phyloP scores from a whole-genome alignment of 768 basidiomycete genomes.

The Boletus speciosus region DNA sequence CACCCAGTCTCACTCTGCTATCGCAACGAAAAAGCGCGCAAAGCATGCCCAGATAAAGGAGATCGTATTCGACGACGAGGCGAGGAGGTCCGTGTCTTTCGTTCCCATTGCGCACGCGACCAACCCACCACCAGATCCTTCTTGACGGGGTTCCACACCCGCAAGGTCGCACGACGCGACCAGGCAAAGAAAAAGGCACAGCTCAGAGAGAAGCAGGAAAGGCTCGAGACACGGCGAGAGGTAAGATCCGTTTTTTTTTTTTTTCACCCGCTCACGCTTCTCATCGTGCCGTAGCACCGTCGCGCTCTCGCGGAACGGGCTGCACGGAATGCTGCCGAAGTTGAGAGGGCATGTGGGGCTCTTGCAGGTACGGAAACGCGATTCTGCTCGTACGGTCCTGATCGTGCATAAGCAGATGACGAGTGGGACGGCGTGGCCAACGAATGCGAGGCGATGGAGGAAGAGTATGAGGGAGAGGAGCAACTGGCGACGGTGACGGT shows the following conservation, averaged over 20 bases:
- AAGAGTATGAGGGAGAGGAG: constrained; percentile 82
- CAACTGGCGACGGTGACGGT: constrained; percentile 87
- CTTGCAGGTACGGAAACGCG: constrained; percentile 36
- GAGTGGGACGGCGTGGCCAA: constrained; percentile 47
- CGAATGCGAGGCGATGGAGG: constrained; percentile 42
- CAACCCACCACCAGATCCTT: constrained; percentile 58
- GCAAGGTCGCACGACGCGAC: constrained; percentile 82
- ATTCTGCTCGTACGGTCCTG: constrained; percentile 3
- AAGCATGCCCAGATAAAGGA: constrained; percentile 70
- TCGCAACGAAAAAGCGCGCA: constrained; percentile 65
- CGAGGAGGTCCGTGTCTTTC: constrained; percentile 53
- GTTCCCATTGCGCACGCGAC: constrained; percentile 18
- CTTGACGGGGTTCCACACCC: constrained; percentile 90
- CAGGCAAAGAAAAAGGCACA: constrained; percentile 69
- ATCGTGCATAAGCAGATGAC: constrained; percentile 17
- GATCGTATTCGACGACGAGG: constrained; percentile 83
- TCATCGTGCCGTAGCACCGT: constrained; percentile 55
- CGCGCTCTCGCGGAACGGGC: constrained; percentile 76
- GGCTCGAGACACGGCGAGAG: constrained; percentile 72
- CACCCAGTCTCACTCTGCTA: constrained; percentile 58
- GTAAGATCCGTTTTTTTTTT: constrained; percentile 39
- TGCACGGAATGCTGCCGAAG: constrained; percentile 66
- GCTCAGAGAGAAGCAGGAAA: constrained; percentile 73
- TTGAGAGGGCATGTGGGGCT: constrained; percentile 71
- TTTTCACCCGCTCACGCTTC: constrained; percentile 6